Evolutionary conservation across 805 yeast species (phyloP).

Genomic region (Cyberlindnera saturnus): DNA sequence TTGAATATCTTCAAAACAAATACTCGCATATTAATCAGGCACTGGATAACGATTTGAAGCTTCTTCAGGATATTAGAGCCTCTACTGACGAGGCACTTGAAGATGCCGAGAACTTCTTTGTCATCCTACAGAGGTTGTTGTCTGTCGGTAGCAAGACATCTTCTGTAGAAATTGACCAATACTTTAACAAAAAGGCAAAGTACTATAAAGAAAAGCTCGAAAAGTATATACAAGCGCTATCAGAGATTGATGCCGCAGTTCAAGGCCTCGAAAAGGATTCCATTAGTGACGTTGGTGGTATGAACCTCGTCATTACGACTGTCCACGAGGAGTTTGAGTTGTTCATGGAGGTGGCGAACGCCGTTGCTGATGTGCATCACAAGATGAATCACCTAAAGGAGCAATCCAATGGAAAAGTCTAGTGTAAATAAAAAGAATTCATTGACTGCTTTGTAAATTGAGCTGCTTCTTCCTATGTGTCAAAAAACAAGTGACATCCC

Average conservation of each 20-base stretch:
- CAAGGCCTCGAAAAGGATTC: slow-evolving; percentile 53
- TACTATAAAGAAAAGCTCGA: slow-evolving; percentile 37
- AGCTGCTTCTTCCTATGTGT: too few relatives aligned
- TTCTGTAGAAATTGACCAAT: slow-evolving; percentile 50
- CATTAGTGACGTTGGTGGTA: slow-evolving; percentile 33
- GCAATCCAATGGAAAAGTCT: not conserved
- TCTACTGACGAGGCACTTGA: slow-evolving; percentile 31
- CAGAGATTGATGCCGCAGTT: slow-evolving; percentile 56
- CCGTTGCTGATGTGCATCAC: slow-evolving; percentile 66
- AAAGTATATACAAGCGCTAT: slow-evolving; percentile 39
- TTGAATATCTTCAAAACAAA: slow-evolving; percentile 54
- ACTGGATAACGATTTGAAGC: slow-evolving; percentile 40
- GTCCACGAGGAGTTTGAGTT: slow-evolving; percentile 62
- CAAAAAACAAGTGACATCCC: too few relatives aligned
- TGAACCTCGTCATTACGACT: slow-evolving; percentile 51
- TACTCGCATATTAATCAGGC: slow-evolving; percentile 64
- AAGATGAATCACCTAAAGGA: slow-evolving; percentile 30
- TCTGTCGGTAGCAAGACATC: slow-evolving; percentile 53
- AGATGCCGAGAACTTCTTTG: slow-evolving; percentile 49
- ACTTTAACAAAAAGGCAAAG: slow-evolving; percentile 39
- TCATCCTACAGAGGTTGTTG: slow-evolving; percentile 42
- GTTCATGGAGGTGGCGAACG: slow-evolving; percentile 71
- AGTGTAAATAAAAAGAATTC: not conserved
- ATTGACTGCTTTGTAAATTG: not conserved
- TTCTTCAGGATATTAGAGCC: slow-evolving; percentile 39